Evolutionary conservation across 306 rosid genomes (phyloP).

Genomic region (Carpinus viminea): DNA sequence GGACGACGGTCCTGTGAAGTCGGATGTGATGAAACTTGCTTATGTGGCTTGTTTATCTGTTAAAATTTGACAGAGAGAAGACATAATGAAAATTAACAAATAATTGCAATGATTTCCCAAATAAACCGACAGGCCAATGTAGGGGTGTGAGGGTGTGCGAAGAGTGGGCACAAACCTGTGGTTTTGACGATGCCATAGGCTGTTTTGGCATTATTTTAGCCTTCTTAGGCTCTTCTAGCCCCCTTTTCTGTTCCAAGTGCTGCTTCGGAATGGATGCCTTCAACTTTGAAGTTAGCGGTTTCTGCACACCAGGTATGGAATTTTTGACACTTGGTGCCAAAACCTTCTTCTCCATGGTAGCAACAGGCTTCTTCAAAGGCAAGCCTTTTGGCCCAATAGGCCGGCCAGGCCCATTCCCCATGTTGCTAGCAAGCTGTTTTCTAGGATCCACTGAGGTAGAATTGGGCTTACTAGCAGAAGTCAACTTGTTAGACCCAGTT

Average conservation of each 20-base stretch:
- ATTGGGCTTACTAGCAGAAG: conserved; percentile 49
- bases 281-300: conserved; percentile 41
- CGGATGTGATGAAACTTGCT: conserved; percentile 38
- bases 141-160: not conserved
- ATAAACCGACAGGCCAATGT: not conserved
- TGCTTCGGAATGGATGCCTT: conserved; percentile 42
- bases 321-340: conserved; percentile 41
- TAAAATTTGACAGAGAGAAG: conserved; percentile 18
- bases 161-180: conserved; percentile 52
- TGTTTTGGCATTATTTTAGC: conserved; percentile 58
- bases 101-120: not conserved
- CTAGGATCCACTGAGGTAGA: conserved; percentile 46
- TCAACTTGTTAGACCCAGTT: conserved; percentile 46
- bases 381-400: conserved; percentile 51
- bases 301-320: conserved; percentile 44
- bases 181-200: conserved; percentile 47
- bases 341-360: conserved; percentile 49
- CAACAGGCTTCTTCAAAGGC: conserved; percentile 46
- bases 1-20: conserved; percentile 48
- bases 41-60: conserved; percentile 62
- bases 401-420: conserved; percentile 67
- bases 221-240: conserved; percentile 40
- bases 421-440: conserved; percentile 57
- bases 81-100: conserved; percentile 3
- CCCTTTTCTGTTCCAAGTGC: conserved; percentile 54